Conservation (phyloP, 495 filamentous ascomycete genomes). For the Aspergillus hancockii region DNA sequence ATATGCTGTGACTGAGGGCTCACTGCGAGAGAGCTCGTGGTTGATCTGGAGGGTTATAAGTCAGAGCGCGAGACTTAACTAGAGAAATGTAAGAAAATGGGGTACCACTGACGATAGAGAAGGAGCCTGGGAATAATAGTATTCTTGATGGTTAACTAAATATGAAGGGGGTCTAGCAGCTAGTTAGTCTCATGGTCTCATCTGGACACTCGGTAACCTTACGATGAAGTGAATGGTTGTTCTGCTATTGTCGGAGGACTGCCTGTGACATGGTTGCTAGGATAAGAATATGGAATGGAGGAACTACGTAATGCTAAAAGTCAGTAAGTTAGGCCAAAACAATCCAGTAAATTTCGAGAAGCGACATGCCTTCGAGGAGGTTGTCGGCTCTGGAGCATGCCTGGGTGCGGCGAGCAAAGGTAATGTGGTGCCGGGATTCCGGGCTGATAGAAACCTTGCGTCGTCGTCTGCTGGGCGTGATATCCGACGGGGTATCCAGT, state of each 20-base stretch:
- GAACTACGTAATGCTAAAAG: conserved; percentile 10
- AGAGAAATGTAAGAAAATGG: neutral
- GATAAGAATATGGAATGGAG: conserved; percentile 25
- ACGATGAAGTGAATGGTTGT: conserved; percentile 23
- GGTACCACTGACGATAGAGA: conserved; percentile 27
- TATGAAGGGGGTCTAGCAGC: conserved; percentile 23
- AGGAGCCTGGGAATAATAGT: conserved; percentile 29
- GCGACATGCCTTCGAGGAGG: conserved; percentile 25
- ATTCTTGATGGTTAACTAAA: conserved; percentile 30
- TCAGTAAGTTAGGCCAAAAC: neutral
- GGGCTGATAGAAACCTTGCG: conserved; percentile 23
- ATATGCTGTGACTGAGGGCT: conserved; percentile 34
- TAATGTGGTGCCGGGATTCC: conserved; percentile 22
- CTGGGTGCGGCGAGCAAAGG: conserved; percentile 21
- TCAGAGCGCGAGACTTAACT: neutral
- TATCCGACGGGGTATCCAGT: conserved; percentile 23
- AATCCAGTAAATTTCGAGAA: neutral
- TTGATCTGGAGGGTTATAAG: conserved; percentile 18
- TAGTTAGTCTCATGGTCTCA: conserved; percentile 6
- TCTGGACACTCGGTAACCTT: neutral
- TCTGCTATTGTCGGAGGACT: conserved; percentile 24
- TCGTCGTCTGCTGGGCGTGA: conserved; percentile 14
- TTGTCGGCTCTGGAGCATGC: conserved; percentile 18
- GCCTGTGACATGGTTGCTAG: conserved; percentile 20
- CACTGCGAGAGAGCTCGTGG: conserved; percentile 25